Percentiles rank a stretch among this genome's conserved stretches.
Evolutionary conservation across 495 filamentous ascomycete species (phyloP).

Genomic region (Xylaria flabelliformis): DNA sequence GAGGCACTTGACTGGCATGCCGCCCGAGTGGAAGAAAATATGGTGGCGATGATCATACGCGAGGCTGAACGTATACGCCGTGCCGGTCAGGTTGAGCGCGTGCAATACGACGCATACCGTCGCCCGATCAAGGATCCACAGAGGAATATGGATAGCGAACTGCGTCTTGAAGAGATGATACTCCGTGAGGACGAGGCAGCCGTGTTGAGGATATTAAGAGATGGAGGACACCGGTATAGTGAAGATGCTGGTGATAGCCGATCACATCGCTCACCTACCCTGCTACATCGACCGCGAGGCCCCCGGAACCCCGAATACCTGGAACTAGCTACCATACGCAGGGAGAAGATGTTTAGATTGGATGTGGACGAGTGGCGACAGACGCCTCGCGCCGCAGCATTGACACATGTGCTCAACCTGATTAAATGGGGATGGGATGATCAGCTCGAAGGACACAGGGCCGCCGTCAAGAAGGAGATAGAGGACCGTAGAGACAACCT

Average conservation of each 20-base stretch:
- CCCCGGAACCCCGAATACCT: slow-evolving; percentile 14
- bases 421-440: slow-evolving; percentile 32
- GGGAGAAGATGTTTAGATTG: slow-evolving; percentile 4
- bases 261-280: neutral
- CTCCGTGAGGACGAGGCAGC: slow-evolving; percentile 7
- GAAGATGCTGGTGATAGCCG: neutral
- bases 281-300: neutral
- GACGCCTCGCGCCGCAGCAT: slow-evolving; percentile 19
- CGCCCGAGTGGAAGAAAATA: slow-evolving; percentile 48
- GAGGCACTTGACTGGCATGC: slow-evolving; percentile 51
- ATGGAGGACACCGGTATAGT: neutral
- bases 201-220: slow-evolving; percentile 8
- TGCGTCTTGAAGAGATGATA: slow-evolving; percentile 16
- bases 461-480: slow-evolving; percentile 23
- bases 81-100: slow-evolving; percentile 27
- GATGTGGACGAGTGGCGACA: slow-evolving; percentile 23
- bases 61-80: slow-evolving; percentile 45
- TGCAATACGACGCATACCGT: slow-evolving; percentile 13
- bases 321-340: slow-evolving; percentile 18
- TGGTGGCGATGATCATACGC: slow-evolving; percentile 48
- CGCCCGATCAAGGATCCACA: slow-evolving; percentile 8
- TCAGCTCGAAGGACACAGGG: slow-evolving; percentile 17
- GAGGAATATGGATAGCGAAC: neutral
- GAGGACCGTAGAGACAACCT: slow-evolving; percentile 18
- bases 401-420: slow-evolving; percentile 27